Percentiles rank a stretch among this genome's conserved stretches.
Evolutionary conservation across 1,284 basidiomycete genomes (phyloP).

Genomic region (Neotropicomus parvogracilis): DNA sequence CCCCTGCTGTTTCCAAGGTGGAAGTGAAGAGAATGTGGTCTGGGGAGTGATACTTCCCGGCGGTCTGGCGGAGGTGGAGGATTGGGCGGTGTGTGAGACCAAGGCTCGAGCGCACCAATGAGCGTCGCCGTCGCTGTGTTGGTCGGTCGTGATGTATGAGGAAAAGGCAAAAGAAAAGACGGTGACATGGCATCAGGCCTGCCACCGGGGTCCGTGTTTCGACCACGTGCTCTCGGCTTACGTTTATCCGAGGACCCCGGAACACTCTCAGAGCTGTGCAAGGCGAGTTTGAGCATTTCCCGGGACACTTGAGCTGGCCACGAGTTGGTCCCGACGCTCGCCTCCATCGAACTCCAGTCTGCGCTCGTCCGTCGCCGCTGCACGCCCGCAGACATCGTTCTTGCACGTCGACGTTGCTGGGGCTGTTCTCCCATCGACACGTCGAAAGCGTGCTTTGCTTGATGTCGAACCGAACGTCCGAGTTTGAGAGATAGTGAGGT

Average conservation of each 20-base stretch:
- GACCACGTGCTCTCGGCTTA: slow-evolving; percentile 20
- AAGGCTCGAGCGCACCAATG: slow-evolving; percentile 17
- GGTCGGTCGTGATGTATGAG: slow-evolving; percentile 27
- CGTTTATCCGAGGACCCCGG: slow-evolving; percentile 27
- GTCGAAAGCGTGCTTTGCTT: slow-evolving; percentile 4
- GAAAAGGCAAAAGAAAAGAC: slow-evolving; percentile 36
- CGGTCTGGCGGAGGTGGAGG: slow-evolving; percentile 12
- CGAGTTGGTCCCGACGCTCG: slow-evolving; percentile 33
- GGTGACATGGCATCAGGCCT: slow-evolving; percentile 13
- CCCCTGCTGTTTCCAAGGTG: slow-evolving; percentile 15
- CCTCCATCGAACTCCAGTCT: slow-evolving; percentile 41
- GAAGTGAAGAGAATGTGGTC: slow-evolving; percentile 26
- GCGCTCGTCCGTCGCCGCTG: slow-evolving; percentile 38
- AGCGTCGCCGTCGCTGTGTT: slow-evolving; percentile 27
- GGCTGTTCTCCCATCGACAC: slow-evolving; percentile 12
- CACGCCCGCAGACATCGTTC: slow-evolving; percentile 18
- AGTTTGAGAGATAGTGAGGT: slow-evolving; percentile 26
- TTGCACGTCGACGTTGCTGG: slow-evolving; percentile 19
- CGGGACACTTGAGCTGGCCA: slow-evolving; percentile 46
- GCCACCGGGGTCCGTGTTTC: slow-evolving; percentile 17
- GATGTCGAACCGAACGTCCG: slow-evolving; percentile 19
- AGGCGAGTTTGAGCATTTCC: slow-evolving; percentile 40
- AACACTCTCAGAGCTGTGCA: slow-evolving; percentile 19
- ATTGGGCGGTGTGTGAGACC: too few species aligned
- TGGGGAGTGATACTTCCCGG: slow-evolving; percentile 9